Evolutionary conservation across 2,329 filamentous ascomycete species (phyloP).

Genomic region (Talaromyces sp.): DNA sequence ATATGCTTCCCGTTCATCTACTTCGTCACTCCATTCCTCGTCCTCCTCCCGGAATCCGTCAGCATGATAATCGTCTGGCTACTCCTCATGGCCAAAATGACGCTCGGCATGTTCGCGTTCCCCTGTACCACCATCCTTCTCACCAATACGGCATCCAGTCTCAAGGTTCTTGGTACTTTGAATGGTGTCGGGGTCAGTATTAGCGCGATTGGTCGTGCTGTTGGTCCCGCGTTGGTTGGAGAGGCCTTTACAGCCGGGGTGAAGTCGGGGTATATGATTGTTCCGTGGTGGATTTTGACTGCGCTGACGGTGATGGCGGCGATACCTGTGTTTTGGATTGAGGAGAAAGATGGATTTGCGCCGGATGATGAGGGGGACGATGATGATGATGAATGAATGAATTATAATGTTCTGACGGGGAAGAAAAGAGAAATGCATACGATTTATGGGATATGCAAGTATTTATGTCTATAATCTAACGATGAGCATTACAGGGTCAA

Average conservation of each 20-base stretch:
- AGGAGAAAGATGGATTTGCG: constrained; percentile 65
- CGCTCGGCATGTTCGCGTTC: constrained; percentile 76
- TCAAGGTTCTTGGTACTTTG: constrained; percentile 75
- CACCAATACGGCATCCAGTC: constrained; percentile 74
- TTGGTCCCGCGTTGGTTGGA: constrained; percentile 71
- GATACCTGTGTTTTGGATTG: constrained; percentile 67
- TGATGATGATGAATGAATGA: constrained; percentile 7
- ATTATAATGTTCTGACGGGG: background rate
- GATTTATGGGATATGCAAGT: background rate
- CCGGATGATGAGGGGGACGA: constrained; percentile 25
- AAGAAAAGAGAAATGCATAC: background rate
- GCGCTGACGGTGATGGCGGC: constrained; percentile 59
- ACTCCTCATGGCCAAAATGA: constrained; percentile 69
- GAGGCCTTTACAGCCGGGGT: constrained; percentile 70
- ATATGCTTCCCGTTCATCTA: constrained; percentile 69
- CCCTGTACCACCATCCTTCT: constrained; percentile 85
- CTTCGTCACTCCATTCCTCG: constrained; percentile 74
- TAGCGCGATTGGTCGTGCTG: constrained; percentile 71
- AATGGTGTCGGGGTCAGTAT: constrained; percentile 87
- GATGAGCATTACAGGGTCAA: background rate
- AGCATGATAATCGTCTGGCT: constrained; percentile 59
- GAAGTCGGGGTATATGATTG: constrained; percentile 66
- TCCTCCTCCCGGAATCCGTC: constrained; percentile 50
- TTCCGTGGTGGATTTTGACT: constrained; percentile 76
- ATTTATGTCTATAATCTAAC: too few species aligned